phyloP scores from a whole-genome alignment of 2,329 filamentous ascomycete genomes.

The Elsinoe fawcettii region DNA sequence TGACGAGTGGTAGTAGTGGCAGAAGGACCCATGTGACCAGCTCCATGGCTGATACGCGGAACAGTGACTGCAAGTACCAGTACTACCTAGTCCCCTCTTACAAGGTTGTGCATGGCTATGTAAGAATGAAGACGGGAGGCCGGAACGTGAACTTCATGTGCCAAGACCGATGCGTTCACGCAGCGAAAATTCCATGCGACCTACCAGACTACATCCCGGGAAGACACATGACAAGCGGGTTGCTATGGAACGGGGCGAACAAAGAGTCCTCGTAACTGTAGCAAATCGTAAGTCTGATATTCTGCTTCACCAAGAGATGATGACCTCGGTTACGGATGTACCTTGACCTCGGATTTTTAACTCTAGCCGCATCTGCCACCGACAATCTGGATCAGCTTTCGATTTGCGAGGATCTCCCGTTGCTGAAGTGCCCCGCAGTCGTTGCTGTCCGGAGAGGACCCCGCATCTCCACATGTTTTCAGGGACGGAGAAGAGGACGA shows the following conservation, averaged over 20 bases:
- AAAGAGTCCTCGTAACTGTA: too few relatives aligned
- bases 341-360: background rate
- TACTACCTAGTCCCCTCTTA: background rate
- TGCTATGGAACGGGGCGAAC: too few relatives aligned
- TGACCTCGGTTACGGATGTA: background rate
- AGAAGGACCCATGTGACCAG: constrained; percentile 34
- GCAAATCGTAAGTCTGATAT: too few relatives aligned
- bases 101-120: background rate
- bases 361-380: background rate
- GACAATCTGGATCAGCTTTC: background rate
- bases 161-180: background rate
- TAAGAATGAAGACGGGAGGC: background rate
- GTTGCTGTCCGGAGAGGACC: background rate
- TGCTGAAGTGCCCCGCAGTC: background rate
- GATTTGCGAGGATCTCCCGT: background rate
- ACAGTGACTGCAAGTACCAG: background rate
- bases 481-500: background rate
- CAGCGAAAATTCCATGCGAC: background rate
- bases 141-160: background rate
- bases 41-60: constrained; percentile 29
- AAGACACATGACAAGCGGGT: too few relatives aligned
- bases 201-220: too few relatives aligned
- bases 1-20: constrained; percentile 35
- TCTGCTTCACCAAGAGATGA: too few relatives aligned
- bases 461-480: background rate